Conservation (phyloP, 768 basidiomycete genomes). For the Termitomyces sp. region DNA sequence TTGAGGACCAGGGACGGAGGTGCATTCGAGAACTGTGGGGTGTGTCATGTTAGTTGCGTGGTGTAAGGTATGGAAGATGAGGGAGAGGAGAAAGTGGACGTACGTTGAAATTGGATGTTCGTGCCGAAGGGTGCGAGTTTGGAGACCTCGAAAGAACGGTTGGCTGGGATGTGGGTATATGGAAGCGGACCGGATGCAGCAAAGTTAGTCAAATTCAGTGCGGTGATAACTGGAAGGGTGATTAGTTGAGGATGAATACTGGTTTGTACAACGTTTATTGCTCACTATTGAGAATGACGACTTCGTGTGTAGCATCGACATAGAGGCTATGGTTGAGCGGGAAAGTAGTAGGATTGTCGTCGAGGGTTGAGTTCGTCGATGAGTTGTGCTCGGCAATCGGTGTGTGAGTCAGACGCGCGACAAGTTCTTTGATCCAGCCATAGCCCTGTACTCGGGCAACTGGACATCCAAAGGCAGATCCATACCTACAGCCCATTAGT, state of each 20-base stretch:
- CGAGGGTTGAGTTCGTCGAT: slow-evolving; percentile 79
- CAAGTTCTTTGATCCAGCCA: slow-evolving; percentile 77
- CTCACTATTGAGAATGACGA: slow-evolving; percentile 81
- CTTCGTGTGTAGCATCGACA: slow-evolving; percentile 89
- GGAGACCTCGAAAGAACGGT: slow-evolving; percentile 66
- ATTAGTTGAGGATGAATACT: neutral
- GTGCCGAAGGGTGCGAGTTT: slow-evolving; percentile 84
- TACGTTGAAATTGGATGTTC: slow-evolving; percentile 86
- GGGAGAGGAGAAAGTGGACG: slow-evolving; percentile 13
- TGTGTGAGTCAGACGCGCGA: slow-evolving; percentile 77
- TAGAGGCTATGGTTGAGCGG: slow-evolving; percentile 69
- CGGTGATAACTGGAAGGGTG: slow-evolving; percentile 58
- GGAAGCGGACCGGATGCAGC: slow-evolving; percentile 70
- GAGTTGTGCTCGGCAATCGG: slow-evolving; percentile 68
- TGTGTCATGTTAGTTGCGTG: slow-evolving; percentile 7
- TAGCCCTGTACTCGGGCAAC: too few relatives aligned
- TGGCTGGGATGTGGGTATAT: slow-evolving; percentile 57
- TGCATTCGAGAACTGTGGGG: slow-evolving; percentile 55
- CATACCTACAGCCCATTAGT: slow-evolving; percentile 38
- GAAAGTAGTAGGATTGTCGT: slow-evolving; percentile 63
- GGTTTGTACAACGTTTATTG: neutral
- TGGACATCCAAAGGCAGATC: slow-evolving; percentile 77
- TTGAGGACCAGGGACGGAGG: slow-evolving; percentile 42
- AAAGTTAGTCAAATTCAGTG: slow-evolving; percentile 75
- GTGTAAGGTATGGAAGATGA: neutral